Conservation (phyloP, 164 flowering plant genomes). For the Macadamia tetraphylla region DNA sequence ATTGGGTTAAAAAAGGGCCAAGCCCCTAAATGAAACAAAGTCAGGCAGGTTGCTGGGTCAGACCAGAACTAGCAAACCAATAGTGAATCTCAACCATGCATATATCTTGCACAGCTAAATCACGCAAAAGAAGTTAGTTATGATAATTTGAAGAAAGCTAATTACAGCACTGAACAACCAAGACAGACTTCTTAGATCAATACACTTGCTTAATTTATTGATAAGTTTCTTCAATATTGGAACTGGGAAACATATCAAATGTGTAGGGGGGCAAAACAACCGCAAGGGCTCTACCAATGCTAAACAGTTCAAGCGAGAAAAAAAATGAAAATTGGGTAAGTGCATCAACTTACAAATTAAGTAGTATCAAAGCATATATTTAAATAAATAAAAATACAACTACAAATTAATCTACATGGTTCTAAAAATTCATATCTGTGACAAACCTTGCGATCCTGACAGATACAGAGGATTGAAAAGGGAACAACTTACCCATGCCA, state of each 20-base stretch:
- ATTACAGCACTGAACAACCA: too few relatives aligned
- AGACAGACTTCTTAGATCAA: too few relatives aligned
- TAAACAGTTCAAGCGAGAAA: not conserved
- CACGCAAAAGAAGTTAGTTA: not conserved
- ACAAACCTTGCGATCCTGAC: not conserved
- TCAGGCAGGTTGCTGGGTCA: too few relatives aligned
- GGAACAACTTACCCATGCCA: constrained; percentile 41
- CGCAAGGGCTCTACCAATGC: not conserved
- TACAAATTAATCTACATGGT: too few relatives aligned
- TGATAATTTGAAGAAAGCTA: too few relatives aligned
- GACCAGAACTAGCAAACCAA: not conserved
- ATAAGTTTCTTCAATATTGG: too few relatives aligned
- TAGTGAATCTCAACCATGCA: not conserved
- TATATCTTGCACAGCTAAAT: not conserved
- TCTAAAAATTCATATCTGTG: not conserved
- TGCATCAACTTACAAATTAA: not conserved
- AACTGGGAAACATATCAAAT: too few relatives aligned
- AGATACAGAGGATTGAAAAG: not conserved
- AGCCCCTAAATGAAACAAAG: too few relatives aligned
- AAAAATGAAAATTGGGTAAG: not conserved
- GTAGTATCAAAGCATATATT: not conserved
- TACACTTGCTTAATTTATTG: too few relatives aligned
- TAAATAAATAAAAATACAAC: not conserved
- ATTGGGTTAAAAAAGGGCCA: too few relatives aligned
- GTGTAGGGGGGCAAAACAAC: not conserved